Conservation (phyloP, 1,284 basidiomycete genomes). For the Pseudozyma hubeiensis region DNA sequence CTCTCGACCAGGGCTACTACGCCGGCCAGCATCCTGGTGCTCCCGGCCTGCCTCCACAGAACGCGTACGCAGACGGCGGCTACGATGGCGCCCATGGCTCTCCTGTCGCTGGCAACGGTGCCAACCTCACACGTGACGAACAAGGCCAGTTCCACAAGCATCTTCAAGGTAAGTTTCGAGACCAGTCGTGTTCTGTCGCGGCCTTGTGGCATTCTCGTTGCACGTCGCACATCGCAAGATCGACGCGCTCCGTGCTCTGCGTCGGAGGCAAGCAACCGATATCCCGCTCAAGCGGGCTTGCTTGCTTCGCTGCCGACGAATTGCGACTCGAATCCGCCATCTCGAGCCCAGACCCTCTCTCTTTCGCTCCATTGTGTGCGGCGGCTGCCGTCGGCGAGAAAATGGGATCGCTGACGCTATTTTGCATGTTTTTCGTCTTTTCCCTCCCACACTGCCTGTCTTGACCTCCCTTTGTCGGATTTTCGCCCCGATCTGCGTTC, state of each 20-base stretch:
- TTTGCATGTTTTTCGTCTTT: conserved; percentile 5
- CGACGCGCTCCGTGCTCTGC: too few relatives aligned
- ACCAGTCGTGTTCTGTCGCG: too few relatives aligned
- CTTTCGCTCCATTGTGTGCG: background rate
- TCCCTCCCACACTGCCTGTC: background rate
- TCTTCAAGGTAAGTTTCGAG: conserved; percentile 35
- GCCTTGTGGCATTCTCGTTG: too few relatives aligned
- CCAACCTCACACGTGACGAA: conserved; percentile 38
- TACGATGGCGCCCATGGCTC: conserved; percentile 27
- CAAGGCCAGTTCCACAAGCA: conserved; percentile 48
- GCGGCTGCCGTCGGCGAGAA: too few relatives aligned
- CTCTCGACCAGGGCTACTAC: conserved; percentile 33
- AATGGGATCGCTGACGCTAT: conserved; percentile 12
- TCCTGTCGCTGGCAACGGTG: conserved; percentile 29
- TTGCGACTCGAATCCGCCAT: background rate
- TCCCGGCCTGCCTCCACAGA: conserved; percentile 16
- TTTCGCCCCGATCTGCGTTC: conserved; percentile 1
- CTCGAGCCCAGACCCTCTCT: background rate
- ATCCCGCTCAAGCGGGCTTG: too few relatives aligned
- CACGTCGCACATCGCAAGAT: too few relatives aligned
- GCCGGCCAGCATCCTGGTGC: conserved; percentile 21
- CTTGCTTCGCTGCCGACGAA: too few relatives aligned
- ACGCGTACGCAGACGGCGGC: conserved; percentile 8
- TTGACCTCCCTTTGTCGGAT: background rate
- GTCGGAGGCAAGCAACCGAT: too few relatives aligned